phyloP scores from a whole-genome alignment of 2,329 filamentous ascomycete genomes.

The Colletotrichum caudatum region DNA sequence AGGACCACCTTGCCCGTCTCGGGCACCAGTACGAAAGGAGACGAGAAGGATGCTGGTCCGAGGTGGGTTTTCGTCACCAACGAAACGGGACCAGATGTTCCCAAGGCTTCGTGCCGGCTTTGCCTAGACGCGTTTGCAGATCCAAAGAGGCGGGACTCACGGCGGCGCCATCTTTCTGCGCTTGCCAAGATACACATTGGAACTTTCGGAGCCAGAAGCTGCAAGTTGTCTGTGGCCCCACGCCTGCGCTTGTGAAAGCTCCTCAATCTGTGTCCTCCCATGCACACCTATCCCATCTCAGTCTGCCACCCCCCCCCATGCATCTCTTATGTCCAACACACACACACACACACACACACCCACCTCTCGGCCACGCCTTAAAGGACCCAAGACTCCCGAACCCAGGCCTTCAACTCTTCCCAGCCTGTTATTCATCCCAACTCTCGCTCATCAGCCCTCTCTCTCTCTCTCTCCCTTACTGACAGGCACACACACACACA shows the following conservation, averaged over 20 bases:
- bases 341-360: conserved; percentile 31
- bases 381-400: conserved; percentile 40
- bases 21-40: conserved; percentile 15
- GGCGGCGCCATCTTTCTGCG: conserved; percentile 19
- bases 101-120: not conserved
- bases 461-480: not conserved
- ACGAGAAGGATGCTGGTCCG: not conserved
- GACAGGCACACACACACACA: not conserved
- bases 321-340: conserved; percentile 35
- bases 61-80: not conserved
- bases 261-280: conserved; percentile 28
- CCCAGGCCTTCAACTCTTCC: conserved; percentile 35
- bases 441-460: conserved; percentile 29
- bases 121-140: conserved; percentile 14
- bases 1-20: conserved; percentile 5
- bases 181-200: conserved; percentile 24
- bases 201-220: conserved; percentile 27
- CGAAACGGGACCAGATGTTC: not conserved
- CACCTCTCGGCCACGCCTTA: conserved; percentile 37
- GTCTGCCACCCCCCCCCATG: conserved; percentile 36
- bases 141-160: conserved; percentile 24
- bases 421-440: conserved; percentile 20
- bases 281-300: conserved; percentile 35
- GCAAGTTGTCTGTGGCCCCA: conserved; percentile 28
- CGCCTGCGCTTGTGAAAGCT: conserved; percentile 6